phyloP scores from a whole-genome alignment of 1,284 basidiomycete species.

The Spongispora temasekensis region DNA sequence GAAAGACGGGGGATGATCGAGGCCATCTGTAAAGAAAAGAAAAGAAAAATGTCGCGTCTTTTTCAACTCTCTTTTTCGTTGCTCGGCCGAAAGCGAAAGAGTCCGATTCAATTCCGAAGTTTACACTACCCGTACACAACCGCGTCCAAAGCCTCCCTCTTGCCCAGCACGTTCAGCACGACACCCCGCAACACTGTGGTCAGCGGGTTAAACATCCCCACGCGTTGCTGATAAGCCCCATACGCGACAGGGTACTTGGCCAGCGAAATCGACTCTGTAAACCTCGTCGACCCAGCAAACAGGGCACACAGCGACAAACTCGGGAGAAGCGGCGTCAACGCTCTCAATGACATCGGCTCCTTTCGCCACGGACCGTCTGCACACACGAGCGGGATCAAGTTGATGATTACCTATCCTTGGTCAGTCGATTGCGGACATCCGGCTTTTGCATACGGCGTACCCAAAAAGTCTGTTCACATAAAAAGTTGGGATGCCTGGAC shows the following conservation, averaged over 20 bases:
- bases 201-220: slow-evolving; percentile 79
- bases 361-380: slow-evolving; percentile 41
- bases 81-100: slow-evolving; percentile 13
- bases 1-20: slow-evolving; percentile 25
- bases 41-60: slow-evolving; percentile 10
- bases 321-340: slow-evolving; percentile 50
- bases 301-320: slow-evolving; percentile 62
- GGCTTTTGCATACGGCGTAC: slow-evolving; percentile 40
- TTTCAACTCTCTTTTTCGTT: slow-evolving; percentile 10
- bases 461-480: slow-evolving; percentile 90
- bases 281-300: slow-evolving; percentile 73
- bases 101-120: slow-evolving; percentile 20
- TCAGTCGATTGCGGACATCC: not conserved
- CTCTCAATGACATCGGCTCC: slow-evolving; percentile 25
- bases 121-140: slow-evolving; percentile 42
- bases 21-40: too few relatives aligned
- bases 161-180: slow-evolving; percentile 37
- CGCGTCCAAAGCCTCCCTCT: slow-evolving; percentile 39
- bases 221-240: slow-evolving; percentile 70
- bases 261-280: slow-evolving; percentile 79
- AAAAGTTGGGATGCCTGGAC: slow-evolving; percentile 89
- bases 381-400: slow-evolving; percentile 63
- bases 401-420: slow-evolving; percentile 59
- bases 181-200: slow-evolving; percentile 49
- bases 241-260: slow-evolving; percentile 80